Percentiles rank a stretch among this genome's conserved stretches.
Evolutionary conservation across 768 basidiomycete genomes (phyloP).

Genomic region (Pleurotus pulmonarius): DNA sequence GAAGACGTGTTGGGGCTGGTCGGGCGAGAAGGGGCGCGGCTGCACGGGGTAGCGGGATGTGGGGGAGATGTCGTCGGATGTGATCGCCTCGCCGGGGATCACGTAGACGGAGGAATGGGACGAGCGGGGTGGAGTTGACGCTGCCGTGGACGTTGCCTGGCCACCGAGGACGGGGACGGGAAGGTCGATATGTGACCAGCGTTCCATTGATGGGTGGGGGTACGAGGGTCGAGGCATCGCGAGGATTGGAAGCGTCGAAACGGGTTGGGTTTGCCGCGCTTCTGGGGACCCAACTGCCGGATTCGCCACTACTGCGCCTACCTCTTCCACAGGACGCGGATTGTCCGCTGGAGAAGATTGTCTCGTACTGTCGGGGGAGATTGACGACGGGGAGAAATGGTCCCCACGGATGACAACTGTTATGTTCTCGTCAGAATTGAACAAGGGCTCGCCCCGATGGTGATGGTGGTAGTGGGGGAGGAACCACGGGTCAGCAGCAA

Average conservation of each 20-base stretch:
- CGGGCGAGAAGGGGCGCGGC: not conserved
- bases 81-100: constrained; percentile 3
- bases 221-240: constrained; percentile 2
- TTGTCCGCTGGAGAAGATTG: not conserved
- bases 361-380: not conserved
- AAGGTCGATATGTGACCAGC: not conserved
- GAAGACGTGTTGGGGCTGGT: not conserved
- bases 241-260: not conserved
- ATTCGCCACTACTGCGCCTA: too few relatives aligned
- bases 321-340: too few relatives aligned
- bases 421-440: constrained; percentile 6
- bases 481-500: too few relatives aligned
- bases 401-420: constrained; percentile 5
- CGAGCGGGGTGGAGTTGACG: not conserved
- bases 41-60: not conserved
- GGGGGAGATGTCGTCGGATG: constrained; percentile 3
- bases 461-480: not conserved
- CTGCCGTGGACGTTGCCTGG: too few relatives aligned
- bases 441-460: not conserved
- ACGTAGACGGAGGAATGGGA: constrained; percentile 1
- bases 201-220: not conserved
- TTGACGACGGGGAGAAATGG: not conserved
- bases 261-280: not conserved
- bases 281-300: too few relatives aligned
- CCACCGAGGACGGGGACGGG: too few relatives aligned